These are phyloP conservation scores for Favolaschia claudopus DNA, from an alignment of 768 basidiomycete species.

Conservation along the genomic window DNA sequence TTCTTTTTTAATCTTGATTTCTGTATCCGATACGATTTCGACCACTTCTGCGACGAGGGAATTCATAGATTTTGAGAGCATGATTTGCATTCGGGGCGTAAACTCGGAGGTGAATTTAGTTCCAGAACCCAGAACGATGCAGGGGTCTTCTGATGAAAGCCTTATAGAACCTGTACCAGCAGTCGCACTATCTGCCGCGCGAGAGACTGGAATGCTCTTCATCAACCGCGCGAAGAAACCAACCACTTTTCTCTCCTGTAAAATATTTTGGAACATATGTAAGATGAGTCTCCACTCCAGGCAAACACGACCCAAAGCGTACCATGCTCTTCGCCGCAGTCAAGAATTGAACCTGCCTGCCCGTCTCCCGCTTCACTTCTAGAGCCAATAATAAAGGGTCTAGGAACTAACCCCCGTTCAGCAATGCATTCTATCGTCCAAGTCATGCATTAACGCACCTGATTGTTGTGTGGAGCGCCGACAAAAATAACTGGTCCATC, in stretches of 20 bases:
- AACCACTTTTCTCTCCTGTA: conserved; percentile 65
- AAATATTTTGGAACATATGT: not conserved
- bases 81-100: conserved; percentile 79
- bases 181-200: conserved; percentile 87
- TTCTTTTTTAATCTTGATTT: conserved; percentile 84
- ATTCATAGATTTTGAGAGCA: conserved; percentile 82
- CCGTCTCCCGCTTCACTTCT: conserved; percentile 85
- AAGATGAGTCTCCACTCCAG: not conserved
- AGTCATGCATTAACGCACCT: conserved; percentile 51
- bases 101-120: conserved; percentile 83
- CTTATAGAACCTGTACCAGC: conserved; percentile 75
- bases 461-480: conserved; percentile 90
- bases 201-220: conserved; percentile 91
- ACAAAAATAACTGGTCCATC: conserved; percentile 93
- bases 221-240: conserved; percentile 84
- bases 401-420: conserved; percentile 68
- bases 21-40: conserved; percentile 88
- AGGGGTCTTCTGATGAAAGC: conserved; percentile 79
- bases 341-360: conserved; percentile 83
- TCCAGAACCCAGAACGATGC: conserved; percentile 76
- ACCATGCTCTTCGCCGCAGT: conserved; percentile 89
- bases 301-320: not conserved
- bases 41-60: conserved; percentile 84
- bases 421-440: conserved; percentile 8
- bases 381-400: conserved; percentile 86